Conservation (phyloP, 2,329 filamentous ascomycete species). For the Alternaria consortialis region DNA sequence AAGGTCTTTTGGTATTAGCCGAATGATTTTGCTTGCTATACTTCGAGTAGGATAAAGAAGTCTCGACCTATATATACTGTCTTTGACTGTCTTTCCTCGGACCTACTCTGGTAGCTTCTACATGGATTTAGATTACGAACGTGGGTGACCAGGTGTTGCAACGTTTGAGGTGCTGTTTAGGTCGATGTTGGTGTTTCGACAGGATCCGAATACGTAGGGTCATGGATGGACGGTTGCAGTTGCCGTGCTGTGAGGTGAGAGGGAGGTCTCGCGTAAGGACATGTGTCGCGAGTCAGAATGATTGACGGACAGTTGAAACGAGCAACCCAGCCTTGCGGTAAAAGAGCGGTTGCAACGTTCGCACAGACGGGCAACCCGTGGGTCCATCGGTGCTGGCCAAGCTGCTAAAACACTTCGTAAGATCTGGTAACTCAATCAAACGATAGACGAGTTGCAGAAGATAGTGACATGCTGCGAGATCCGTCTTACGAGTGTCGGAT, state of each 20-base stretch:
- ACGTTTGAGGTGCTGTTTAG: constrained; percentile 21
- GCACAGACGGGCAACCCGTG: constrained; percentile 24
- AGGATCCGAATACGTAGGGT: constrained; percentile 19
- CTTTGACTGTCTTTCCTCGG: constrained; percentile 8
- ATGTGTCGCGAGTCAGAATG: background rate
- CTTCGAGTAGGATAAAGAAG: constrained; percentile 10
- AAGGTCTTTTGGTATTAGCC: constrained; percentile 18
- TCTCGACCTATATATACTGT: constrained; percentile 20
- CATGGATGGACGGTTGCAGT: constrained; percentile 19
- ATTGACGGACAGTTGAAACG: constrained; percentile 3
- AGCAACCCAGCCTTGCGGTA: constrained; percentile 1
- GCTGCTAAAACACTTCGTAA: background rate
- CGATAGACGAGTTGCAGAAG: background rate
- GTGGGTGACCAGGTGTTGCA: constrained; percentile 15
- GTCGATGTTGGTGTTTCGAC: constrained; percentile 30
- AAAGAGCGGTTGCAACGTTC: constrained; percentile 25
- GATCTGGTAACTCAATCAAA: background rate
- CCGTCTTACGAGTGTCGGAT: background rate
- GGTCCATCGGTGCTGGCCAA: background rate
- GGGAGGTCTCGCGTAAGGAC: constrained; percentile 15
- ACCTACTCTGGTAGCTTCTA: constrained; percentile 6
- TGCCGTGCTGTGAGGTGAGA: constrained; percentile 18
- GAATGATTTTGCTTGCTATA: constrained; percentile 5
- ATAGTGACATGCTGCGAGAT: background rate
- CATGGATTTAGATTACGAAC: constrained; percentile 23